Base-by-base conservation (phyloP, 2,329 filamentous ascomycete species). In the Colletotrichum eremochloae region DNA sequence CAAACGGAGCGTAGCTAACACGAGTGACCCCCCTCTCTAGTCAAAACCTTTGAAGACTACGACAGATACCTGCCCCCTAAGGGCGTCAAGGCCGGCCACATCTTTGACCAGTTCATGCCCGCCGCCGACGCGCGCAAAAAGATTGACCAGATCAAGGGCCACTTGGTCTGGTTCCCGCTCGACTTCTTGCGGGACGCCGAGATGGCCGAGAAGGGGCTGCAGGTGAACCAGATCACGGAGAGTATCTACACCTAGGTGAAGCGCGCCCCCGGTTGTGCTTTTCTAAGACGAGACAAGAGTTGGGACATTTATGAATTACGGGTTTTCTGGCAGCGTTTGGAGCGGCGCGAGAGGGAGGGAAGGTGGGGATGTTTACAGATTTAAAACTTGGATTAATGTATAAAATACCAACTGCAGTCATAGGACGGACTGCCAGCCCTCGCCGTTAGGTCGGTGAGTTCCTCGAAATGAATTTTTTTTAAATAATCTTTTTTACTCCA, bases 131-230 rank as follows among this genome's bases (percentile, higher is more conserved):
- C 96, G 8, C 88, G 93, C 20, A 81, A 87, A 75, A 94, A 96
- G 81, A 84, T 98, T 62, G 91, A 94, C 77, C 87, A 92, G 78
- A 90, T 98, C 76, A 92, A 91, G 83, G 74, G 96, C 0, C 96
- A 98, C 84, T 81, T 98, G 52, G 96, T 98, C 8, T 97, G 94
- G 94, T 96, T 97, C 91, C 95, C 95, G n/a, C 81, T 98, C 77
- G 90, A 95, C 57, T 98, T 97, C 80, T 82, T 98, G 79, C 87
- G 89, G 77, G 91, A 97, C 75, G 94, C 92, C 0, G 88, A 94
- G 77, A 97, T 98, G 95, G 95, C 95, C 0, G 95, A 98, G 84
- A 90, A 89, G 77, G 95, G 96, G 0, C 78, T 98, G 81, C 92
- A 95, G 82, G 90, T 98, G 52, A 98, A 98, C 80, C 84, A 89